A percentile compares a stretch with the other conserved stretches of the same genome.
phyloP scores from a whole-genome alignment of 768 basidiomycete genomes.

The Coprinopsis cinerea region DNA sequence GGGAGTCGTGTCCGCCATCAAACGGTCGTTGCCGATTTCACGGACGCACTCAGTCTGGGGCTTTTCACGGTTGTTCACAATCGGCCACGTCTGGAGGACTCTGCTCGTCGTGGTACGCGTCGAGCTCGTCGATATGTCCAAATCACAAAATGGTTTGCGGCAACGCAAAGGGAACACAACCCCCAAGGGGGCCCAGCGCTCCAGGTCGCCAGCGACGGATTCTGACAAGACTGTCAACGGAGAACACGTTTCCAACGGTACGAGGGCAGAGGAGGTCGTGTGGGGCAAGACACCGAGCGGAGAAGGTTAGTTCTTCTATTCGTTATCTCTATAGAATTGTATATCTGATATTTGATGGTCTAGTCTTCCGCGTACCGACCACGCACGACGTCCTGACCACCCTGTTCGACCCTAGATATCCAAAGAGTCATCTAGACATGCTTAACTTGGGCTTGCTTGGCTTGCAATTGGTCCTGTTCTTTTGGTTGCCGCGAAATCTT shows the following conservation, averaged over 20 bases:
- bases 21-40: constrained; percentile 2
- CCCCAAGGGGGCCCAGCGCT: neutral
- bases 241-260: constrained; percentile 12
- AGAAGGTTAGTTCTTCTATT: constrained; percentile 67
- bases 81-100: constrained; percentile 6
- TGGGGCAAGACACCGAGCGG: constrained; percentile 86
- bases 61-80: constrained; percentile 2
- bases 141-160: constrained; percentile 20
- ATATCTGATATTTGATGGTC: too few relatives aligned
- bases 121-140: constrained; percentile 7
- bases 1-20: too few relatives aligned
- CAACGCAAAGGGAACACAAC: constrained; percentile 22
- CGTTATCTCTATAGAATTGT: too few relatives aligned
- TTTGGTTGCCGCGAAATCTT: constrained; percentile 48
- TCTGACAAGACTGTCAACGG: constrained; percentile 10
- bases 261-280: constrained; percentile 51
- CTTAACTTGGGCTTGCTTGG: constrained; percentile 77
- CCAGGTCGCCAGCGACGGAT: constrained; percentile 5
- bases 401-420: constrained; percentile 74
- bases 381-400: constrained; percentile 87
- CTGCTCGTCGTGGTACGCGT: constrained; percentile 6
- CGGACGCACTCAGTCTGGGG: neutral
- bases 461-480: constrained; percentile 72
- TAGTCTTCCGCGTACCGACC: constrained; percentile 91
- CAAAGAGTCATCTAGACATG: constrained; percentile 86